These are phyloP conservation scores for Meyerozyma guilliermondii DNA, from an alignment of 1,139 yeast genomes.

Conservation along the genomic window DNA sequence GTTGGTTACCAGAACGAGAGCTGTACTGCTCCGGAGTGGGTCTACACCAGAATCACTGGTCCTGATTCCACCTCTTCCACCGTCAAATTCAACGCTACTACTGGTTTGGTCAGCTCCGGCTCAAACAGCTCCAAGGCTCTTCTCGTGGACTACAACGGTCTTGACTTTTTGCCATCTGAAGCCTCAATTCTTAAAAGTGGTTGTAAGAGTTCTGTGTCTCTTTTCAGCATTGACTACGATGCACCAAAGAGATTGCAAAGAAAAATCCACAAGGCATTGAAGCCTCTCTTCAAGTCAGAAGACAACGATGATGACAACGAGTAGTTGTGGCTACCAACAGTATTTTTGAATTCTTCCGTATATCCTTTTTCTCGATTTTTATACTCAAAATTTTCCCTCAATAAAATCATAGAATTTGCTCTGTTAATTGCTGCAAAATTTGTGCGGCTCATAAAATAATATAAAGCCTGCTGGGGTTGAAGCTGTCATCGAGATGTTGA, in stretches of 20 bases:
- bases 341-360: background rate
- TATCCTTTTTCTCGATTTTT: background rate
- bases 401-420: background rate
- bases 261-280: background rate
- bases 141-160: slow-evolving; percentile 27
- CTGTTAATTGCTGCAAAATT: background rate
- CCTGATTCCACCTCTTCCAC: slow-evolving; percentile 25
- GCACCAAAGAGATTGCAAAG: slow-evolving; percentile 12
- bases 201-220: slow-evolving; percentile 34
- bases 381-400: background rate
- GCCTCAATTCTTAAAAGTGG: slow-evolving; percentile 15
- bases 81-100: slow-evolving; percentile 24
- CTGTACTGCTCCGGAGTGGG: slow-evolving; percentile 36
- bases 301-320: background rate
- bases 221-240: slow-evolving; percentile 40
- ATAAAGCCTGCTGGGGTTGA: background rate
- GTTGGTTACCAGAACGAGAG: slow-evolving; percentile 29
- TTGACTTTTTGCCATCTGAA: slow-evolving; percentile 35
- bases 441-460: background rate
- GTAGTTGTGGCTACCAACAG: background rate
- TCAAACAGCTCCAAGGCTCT: slow-evolving; percentile 14
- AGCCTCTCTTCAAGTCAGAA: background rate
- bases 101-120: slow-evolving; percentile 15
- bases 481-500: background rate
- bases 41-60: slow-evolving; percentile 37